Percentiles rank a stretch among this genome's conserved stretches.
Evolutionary conservation across 306 rosid genomes (phyloP).

Genomic region (Mucuna pruriens): DNA sequence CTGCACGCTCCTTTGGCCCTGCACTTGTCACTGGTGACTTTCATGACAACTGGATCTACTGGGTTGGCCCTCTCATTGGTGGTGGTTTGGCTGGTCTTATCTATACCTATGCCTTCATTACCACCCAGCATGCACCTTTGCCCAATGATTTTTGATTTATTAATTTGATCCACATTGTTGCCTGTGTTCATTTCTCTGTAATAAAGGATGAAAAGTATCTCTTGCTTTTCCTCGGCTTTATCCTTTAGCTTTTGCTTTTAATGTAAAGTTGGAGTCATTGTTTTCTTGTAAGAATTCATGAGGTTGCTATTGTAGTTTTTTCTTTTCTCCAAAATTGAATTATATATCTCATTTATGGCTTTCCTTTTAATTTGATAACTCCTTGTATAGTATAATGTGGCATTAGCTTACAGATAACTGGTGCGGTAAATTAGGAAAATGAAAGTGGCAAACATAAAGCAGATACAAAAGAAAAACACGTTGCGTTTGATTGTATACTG

Average conservation of each 20-base stretch:
- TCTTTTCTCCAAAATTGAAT: background rate
- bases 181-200: conserved; percentile 30
- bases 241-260: conserved; percentile 11
- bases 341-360: background rate
- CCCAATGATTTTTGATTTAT: conserved; percentile 40
- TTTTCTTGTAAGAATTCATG: conserved; percentile 37
- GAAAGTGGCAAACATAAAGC: conserved; percentile 1
- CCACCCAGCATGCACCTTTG: conserved; percentile 65
- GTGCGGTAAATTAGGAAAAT: background rate
- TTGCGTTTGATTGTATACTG: background rate
- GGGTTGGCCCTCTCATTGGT: conserved; percentile 92
- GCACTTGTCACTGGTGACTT: conserved; percentile 82
- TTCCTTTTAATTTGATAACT: background rate
- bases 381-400: background rate
- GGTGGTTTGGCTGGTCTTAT: conserved; percentile 86
- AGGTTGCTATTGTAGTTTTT: conserved; percentile 33
- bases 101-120: conserved; percentile 63
- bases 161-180: background rate
- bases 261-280: conserved; percentile 42
- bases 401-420: background rate
- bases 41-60: conserved; percentile 81
- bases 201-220: conserved; percentile 39
- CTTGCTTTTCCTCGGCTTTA: conserved; percentile 24
- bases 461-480: background rate
- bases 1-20: conserved; percentile 92